Evolutionary conservation across 2,329 filamentous ascomycete species (phyloP), one percentile per base, ranked within the genome.

Genomic region (Dactylella cylindrospora): DNA sequence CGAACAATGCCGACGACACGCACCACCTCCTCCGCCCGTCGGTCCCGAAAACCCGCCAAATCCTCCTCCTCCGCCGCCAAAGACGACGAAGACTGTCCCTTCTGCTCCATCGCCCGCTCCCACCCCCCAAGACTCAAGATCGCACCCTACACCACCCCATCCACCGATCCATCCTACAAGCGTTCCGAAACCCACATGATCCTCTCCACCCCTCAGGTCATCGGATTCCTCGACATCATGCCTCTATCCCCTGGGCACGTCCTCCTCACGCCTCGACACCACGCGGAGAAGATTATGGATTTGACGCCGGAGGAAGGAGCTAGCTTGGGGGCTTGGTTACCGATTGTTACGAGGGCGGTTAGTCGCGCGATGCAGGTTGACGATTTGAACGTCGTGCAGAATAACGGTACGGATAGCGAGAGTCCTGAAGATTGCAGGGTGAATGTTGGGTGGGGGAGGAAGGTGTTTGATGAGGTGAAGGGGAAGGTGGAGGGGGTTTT

Each of bases 341-440:
- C 88, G 26, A 73, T 91, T 2, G 76, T 96, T 2, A 87, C 86
- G 13, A 76, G 81, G 15, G 86, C 87, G 0, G 78, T 95, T 29
- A 79, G 83, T 25, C 78, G 77, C 45, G 82, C 83, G 0, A 87
- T 84, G 2, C 85, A 84, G 7, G 81, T 88, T 1, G 78, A 78
- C 44, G 90, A 96, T 74, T 97, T 91, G 86, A 98, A 98, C 73
- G 83, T 97, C 23, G 88, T 97, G 51, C 91, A 97, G 76, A 97
- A 97, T 72, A 97, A 96, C 68, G 89, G 80, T 81, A 68, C 36
- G 72, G 72, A 50, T 35, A 49, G 32, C 40, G n/a, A 52, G 13
- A 44, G 35, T 36, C 49, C 54, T 38, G 52, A 62, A 17, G 57
- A 65, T 46, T 50, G 43, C 38, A 44, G 47, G 20, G 61, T 65